Base-by-base conservation (phyloP, 345 rosid genomes). In the Combretum micranthum region DNA sequence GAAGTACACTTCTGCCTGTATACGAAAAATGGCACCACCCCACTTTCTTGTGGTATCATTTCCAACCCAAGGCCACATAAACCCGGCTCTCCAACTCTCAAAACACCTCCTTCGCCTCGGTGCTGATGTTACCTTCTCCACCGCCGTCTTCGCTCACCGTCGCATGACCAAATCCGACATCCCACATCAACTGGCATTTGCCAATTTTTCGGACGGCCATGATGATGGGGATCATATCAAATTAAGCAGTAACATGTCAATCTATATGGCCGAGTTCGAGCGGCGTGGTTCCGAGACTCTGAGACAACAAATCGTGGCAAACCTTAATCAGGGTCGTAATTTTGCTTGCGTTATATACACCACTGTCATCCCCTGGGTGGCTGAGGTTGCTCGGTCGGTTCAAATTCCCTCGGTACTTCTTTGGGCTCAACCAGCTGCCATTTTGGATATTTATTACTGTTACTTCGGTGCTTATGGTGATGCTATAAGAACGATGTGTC, bases 361-460 rank as follows among this genome's bases (percentile, higher is more conserved):
- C 12, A 9, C 37, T 1, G 32, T 61, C 12, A 1, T 67, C 8
- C 62, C 70, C 1, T 69, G 90, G 88, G 95, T 58, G 0, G 73
- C 62, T 0, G 73, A 60, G 12, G 85, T 75, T 54, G 86, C 92
- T 51, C 79, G 77, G 62, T 74, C 54, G 12, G 53, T 74, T 42
- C 44, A 63, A 44, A 64, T 83, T 20, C 85, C 78, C 0, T 44
- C 76, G 0, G 64, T 76, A 0, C 64, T 71, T 2, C 73, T 84
- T 13, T 90, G 97, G 90, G 67, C 61, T 13, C 93, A 87, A 16
- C 83, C 95, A 0, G 86, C 97, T 0, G 72, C 80, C 0, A 84
- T 84, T 2, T 66, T 90, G 0, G 79, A 68, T 57, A 60, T 84
- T 37, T 84, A 84, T 55, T 74, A 84, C 62, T 76, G 77, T 64